These are phyloP conservation scores for Truncatella angustata DNA, from an alignment of 2,329 filamentous ascomycete genomes.

Conservation along the genomic window DNA sequence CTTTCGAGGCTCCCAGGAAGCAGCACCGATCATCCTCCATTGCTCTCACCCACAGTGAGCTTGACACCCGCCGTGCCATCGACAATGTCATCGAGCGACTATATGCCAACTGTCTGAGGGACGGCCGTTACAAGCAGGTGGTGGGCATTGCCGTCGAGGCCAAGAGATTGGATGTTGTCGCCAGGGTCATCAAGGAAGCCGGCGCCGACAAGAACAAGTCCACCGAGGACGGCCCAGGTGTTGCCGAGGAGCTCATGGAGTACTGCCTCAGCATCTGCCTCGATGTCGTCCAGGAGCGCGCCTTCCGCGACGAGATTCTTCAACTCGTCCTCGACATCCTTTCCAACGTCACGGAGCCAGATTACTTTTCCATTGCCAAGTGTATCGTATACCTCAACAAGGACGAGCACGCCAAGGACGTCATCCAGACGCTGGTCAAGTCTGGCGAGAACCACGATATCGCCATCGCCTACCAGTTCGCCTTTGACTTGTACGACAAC, in stretches of 20 bases:
- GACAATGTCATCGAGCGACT: conserved; percentile 83
- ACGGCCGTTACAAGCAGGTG: conserved; percentile 89
- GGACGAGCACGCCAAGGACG: conserved; percentile 82
- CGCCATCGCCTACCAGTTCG: conserved; percentile 92
- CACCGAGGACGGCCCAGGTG: conserved; percentile 48
- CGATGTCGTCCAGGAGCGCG: conserved; percentile 93
- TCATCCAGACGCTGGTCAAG: conserved; percentile 78
- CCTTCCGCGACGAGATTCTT: conserved; percentile 79
- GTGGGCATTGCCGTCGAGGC: conserved; percentile 96
- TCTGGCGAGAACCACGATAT: conserved; percentile 76
- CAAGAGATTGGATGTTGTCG: conserved; percentile 84
- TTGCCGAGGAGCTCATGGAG: conserved; percentile 92
- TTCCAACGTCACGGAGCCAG: conserved; percentile 73
- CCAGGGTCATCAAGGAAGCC: conserved; percentile 83
- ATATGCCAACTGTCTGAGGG: conserved; percentile 84
- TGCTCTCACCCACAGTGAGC: conserved; percentile 62
- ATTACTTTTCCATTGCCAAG: conserved; percentile 97
- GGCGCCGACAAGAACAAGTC: conserved; percentile 67
- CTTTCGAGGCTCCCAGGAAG: conserved; percentile 52
- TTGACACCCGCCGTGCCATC: conserved; percentile 72
- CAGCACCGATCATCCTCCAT: conserved; percentile 57
- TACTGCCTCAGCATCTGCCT: conserved; percentile 96
- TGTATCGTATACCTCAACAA: conserved; percentile 96
- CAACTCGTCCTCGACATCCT: conserved; percentile 92
- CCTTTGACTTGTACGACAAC: conserved; percentile 97